Base-by-base conservation (phyloP, 1,139 yeast genomes). In the Taphrina pruni region DNA sequence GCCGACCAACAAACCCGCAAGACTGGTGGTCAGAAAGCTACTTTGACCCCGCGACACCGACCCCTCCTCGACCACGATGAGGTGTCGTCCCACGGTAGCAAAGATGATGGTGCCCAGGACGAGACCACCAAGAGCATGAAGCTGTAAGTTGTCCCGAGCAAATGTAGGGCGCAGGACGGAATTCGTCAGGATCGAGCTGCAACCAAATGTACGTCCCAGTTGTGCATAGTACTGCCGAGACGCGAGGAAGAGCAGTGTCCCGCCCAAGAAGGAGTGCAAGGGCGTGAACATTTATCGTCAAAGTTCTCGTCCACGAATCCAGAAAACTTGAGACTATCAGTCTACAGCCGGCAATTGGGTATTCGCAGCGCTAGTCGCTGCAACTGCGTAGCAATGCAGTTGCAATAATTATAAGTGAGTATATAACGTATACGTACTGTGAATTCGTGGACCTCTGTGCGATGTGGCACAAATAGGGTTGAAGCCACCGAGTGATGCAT, bases 1-100 rank as follows among this genome's bases (percentile, higher is more conserved):
- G 0, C 86, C 86, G 1, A 80, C 83, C 1, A 83, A 73, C 0
- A 78, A 66, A 0, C 85, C 85, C 0, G 83, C 75, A 36, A 70
- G 21, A 11, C 71, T 70, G 75, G 20, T n/a, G 6, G 46, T 12
- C n/a, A 20, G 7, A 21, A 12, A 14, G 7, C 6, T 17, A 9
- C 14, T 0, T n/a, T 41, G 6, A 14, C 9, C 12, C 7, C 39
- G 12, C 6, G 17, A 1, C 2, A 38, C 35, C 12, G n/a, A n/a
- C 20, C 21, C 38, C n/a, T 12, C 20, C 48, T 45, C 48, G 20
- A 45, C 20, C 17, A 45, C 20, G n/a, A 60, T 39, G 1, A 60
- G 64, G 7, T 35, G 11, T 1, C 20, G 4, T 8, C 46, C 51
- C 5, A 41, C 51, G 4, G 48, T 57, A 6, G 61, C 46, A 38